Percentiles rank a stretch among this genome's conserved stretches.
Evolutionary conservation across 108 stramenopile genomes (phyloP).

Genomic region (Fragilariopsis cylindrus): DNA sequence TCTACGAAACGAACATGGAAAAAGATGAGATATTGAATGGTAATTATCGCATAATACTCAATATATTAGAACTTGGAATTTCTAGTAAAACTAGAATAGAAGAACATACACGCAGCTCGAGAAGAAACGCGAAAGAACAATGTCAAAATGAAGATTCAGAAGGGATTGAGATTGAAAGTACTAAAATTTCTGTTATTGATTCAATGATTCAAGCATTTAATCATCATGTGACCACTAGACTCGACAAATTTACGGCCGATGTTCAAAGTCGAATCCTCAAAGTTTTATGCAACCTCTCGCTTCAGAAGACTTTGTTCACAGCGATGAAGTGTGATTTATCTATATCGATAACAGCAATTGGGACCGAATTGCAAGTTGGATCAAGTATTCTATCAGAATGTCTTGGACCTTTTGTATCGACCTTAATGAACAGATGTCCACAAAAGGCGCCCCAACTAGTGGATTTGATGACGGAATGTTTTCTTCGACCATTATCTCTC

Average conservation of each 20-base stretch:
- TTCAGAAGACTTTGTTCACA: slow-evolving; percentile 18
- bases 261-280: slow-evolving; percentile 13
- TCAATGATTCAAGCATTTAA: background rate
- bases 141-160: no score
- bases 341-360: background rate
- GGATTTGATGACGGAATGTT: slow-evolving; percentile 30
- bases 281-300: slow-evolving; percentile 13
- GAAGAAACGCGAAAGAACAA: no score
- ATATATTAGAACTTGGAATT: slow-evolving; percentile 4
- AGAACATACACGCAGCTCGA: background rate
- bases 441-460: slow-evolving; percentile 6
- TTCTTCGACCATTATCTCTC: slow-evolving; percentile 27
- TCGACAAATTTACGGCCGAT: slow-evolving; percentile 2
- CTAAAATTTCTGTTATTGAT: background rate
- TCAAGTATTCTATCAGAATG: slow-evolving; percentile 15
- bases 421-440: background rate
- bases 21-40: background rate
- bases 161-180: background rate
- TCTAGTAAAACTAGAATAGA: slow-evolving; percentile 3
- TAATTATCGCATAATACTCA: background rate
- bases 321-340: background rate
- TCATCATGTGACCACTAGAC: background rate
- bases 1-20: background rate
- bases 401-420: slow-evolving; percentile 20
- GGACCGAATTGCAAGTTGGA: background rate